These are phyloP conservation scores for Articulospora tetracladia DNA, from an alignment of 495 filamentous ascomycete species.

Conservation along the genomic window DNA sequence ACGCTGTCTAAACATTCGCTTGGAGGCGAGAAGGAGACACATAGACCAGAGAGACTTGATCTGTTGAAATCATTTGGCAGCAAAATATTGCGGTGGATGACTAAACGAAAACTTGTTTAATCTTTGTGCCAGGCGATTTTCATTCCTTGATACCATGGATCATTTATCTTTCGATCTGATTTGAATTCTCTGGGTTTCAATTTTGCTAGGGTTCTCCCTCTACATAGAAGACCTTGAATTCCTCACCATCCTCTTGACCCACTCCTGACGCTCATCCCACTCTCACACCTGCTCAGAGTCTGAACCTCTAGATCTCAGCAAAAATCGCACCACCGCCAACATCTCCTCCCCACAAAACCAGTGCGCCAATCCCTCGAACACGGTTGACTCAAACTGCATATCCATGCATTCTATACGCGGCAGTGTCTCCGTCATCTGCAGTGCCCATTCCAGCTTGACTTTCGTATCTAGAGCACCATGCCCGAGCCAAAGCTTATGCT, in stretches of 20 bases:
- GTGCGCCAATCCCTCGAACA: constrained; percentile 12
- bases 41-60: no score
- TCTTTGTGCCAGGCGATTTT: background rate
- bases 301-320: constrained; percentile 1
- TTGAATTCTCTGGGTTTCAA: no score
- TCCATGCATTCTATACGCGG: background rate
- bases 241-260: no score
- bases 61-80: background rate
- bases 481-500: background rate
- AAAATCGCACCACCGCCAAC: constrained; percentile 3
- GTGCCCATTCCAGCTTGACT: constrained; percentile 14
- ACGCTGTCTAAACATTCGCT: background rate
- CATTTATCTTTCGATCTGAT: background rate
- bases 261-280: background rate
- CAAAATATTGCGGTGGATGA: background rate
- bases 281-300: background rate
- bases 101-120: background rate
- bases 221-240: no score
- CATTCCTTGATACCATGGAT: background rate
- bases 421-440: constrained; percentile 1
- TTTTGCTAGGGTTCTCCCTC: no score
- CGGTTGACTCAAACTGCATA: background rate
- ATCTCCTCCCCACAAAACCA: constrained; percentile 12
- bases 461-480: constrained; percentile 17
- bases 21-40: no score